Base-by-base conservation (phyloP, 2,329 filamentous ascomycete genomes). In the Pestalotiopsis sp. region DNA sequence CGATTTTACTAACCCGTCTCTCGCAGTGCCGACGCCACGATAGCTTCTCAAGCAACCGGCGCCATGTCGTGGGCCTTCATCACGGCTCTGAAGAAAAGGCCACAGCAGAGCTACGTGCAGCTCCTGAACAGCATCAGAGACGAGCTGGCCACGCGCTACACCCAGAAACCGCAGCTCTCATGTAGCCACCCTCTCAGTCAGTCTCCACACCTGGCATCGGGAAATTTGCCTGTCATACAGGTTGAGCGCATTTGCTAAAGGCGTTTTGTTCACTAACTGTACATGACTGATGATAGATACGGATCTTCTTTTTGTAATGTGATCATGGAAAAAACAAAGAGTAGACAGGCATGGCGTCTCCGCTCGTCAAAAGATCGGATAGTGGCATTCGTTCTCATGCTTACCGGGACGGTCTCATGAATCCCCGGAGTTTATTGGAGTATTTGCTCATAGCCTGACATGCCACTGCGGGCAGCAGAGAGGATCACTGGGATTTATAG, bases 61-160 rank as follows among this genome's bases (percentile, higher is more conserved):
- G 96, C 96, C 80, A 98, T 99, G 96, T 97, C 94, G 3, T 98
- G 93, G 90, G 96, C 96, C 2, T 99, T 99, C 80, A 96, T 99
- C 80, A 90, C 88, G 1, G 92, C 95, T 23, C 87, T 98, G 77
- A 95, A 93, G 85, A 94, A 95, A 84, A 97, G 97, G 78, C 94
- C 94, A 0, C 92, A 97, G 79, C 96, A 98, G 84, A 97, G 92
- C 83, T 99, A 99, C 78, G 93, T 98, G 65, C 91, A 98, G 84
- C 85, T 99, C 68, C 87, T 99, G 73, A 98, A 98, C 86, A 97
- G 91, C 81, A 95, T 99, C 76, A 93, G 96, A 68, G 95, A 97
- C 68, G 91, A 98, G 77, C 85, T 99, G 69, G 85, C 92, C 73
- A 89, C 89, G 52, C 96, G 97, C 80, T 99, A 99, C 80, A 87